Conservation (phyloP, 306 rosid genomes). For the Prunus mongolica region DNA sequence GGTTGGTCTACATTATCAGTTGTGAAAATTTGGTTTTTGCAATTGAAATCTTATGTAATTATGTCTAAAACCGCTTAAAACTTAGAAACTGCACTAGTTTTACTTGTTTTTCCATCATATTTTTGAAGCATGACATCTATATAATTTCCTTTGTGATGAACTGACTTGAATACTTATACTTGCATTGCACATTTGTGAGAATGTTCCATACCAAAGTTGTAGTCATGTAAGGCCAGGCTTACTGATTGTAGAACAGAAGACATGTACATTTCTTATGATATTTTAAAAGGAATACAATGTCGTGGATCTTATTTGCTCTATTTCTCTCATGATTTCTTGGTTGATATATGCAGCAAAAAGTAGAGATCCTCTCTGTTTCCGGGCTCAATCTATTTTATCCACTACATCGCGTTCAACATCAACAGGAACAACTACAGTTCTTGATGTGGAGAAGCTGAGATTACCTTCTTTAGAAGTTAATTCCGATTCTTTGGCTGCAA, state of each 20-base stretch:
- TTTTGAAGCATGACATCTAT: background rate
- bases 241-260: background rate
- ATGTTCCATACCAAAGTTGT: background rate
- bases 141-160: background rate
- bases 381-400: slow-evolving; percentile 61
- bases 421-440: slow-evolving; percentile 37
- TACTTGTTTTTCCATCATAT: too few relatives aligned
- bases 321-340: slow-evolving; percentile 2
- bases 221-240: background rate
- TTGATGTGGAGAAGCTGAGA: slow-evolving; percentile 51
- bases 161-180: background rate
- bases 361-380: slow-evolving; percentile 43
- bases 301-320: background rate
- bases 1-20: background rate
- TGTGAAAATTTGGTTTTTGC: background rate
- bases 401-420: slow-evolving; percentile 49
- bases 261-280: background rate
- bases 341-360: slow-evolving; percentile 51
- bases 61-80: too few relatives aligned
- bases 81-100: too few relatives aligned
- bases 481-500: slow-evolving; percentile 38
- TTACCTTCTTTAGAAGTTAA: slow-evolving; percentile 41
- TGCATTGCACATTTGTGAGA: background rate
- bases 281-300: background rate
- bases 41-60: background rate